phyloP scores from a whole-genome alignment of 2,329 filamentous ascomycete genomes.

The Dactylonectria macrodidyma region DNA sequence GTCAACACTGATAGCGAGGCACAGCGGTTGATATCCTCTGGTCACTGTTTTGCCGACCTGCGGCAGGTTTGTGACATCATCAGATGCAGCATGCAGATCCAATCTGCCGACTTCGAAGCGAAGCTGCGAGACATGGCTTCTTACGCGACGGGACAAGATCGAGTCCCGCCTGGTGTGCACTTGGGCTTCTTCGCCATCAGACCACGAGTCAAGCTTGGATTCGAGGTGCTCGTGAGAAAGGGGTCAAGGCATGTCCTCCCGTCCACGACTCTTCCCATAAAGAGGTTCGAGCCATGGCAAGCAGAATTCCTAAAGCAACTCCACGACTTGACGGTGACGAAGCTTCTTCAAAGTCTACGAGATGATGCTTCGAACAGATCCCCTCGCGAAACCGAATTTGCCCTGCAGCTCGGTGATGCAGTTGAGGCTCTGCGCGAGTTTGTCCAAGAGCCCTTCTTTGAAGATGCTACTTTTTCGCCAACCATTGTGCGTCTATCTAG shows the following conservation, averaged over 20 bases:
- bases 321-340: slow-evolving; percentile 58
- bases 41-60: slow-evolving; percentile 83
- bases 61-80: slow-evolving; percentile 79
- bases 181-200: slow-evolving; percentile 71
- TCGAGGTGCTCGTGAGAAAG: slow-evolving; percentile 74
- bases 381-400: slow-evolving; percentile 61
- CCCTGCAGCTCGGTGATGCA: slow-evolving; percentile 59
- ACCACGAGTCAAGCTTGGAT: slow-evolving; percentile 68
- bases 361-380: slow-evolving; percentile 48
- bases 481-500: slow-evolving; percentile 54
- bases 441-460: slow-evolving; percentile 61
- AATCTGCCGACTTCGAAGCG: slow-evolving; percentile 69
- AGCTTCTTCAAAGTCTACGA: slow-evolving; percentile 52
- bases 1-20: slow-evolving; percentile 71
- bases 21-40: slow-evolving; percentile 76
- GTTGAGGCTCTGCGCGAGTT: slow-evolving; percentile 58
- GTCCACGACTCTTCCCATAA: slow-evolving; percentile 68
- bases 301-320: slow-evolving; percentile 67
- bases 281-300: slow-evolving; percentile 69
- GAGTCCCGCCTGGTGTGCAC: slow-evolving; percentile 68
- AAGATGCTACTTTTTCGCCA: slow-evolving; percentile 61
- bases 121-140: slow-evolving; percentile 76
- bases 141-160: slow-evolving; percentile 64
- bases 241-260: slow-evolving; percentile 73
- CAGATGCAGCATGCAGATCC: slow-evolving; percentile 81